phyloP scores from a whole-genome alignment of 2,329 filamentous ascomycete genomes.

The Coniochaeta ligniaria region DNA sequence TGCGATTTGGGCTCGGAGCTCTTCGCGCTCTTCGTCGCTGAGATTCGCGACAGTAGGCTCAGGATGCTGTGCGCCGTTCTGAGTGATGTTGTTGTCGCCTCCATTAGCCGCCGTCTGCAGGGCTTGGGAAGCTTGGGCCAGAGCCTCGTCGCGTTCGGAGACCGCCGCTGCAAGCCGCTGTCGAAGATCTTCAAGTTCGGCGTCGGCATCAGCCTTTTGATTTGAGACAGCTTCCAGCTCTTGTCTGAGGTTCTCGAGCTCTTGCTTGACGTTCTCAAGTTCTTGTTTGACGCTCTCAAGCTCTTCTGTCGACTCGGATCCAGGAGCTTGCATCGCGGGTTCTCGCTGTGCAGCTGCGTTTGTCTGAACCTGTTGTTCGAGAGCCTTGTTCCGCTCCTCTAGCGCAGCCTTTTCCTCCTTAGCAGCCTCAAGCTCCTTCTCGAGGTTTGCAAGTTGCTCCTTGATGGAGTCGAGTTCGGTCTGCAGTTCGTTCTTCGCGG shows the following conservation, averaged over 20 bases:
- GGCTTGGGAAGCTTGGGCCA: conserved; percentile 25
- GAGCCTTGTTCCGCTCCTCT: conserved; percentile 27
- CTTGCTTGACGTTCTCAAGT: conserved; percentile 30
- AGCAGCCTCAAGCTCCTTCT: conserved; percentile 48
- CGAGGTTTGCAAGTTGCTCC: conserved; percentile 26
- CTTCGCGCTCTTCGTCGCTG: conserved; percentile 51
- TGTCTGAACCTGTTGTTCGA: conserved; percentile 30
- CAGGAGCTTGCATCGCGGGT: conserved; percentile 23
- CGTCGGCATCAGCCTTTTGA: conserved; percentile 63
- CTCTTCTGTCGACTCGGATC: conserved; percentile 4
- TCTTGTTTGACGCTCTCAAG: conserved; percentile 9
- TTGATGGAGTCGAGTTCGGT: conserved; percentile 38
- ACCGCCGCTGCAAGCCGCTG: conserved; percentile 55
- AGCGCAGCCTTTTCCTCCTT: conserved; percentile 25
- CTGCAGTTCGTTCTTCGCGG: conserved; percentile 45
- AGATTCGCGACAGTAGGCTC: conserved; percentile 22
- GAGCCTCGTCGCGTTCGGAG: conserved; percentile 57
- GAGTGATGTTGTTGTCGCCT: conserved; percentile 14
- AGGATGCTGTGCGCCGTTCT: conserved; percentile 13
- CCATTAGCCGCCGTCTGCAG: conserved; percentile 16
- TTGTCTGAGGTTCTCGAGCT: conserved; percentile 26
- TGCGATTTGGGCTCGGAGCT: conserved; percentile 55
- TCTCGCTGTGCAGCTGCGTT: conserved; percentile 2
- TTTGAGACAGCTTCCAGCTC: conserved; percentile 59
- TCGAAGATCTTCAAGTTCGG: conserved; percentile 48